Conservation (phyloP, 441 rosid species). For the Flueggea neowawraea region DNA sequence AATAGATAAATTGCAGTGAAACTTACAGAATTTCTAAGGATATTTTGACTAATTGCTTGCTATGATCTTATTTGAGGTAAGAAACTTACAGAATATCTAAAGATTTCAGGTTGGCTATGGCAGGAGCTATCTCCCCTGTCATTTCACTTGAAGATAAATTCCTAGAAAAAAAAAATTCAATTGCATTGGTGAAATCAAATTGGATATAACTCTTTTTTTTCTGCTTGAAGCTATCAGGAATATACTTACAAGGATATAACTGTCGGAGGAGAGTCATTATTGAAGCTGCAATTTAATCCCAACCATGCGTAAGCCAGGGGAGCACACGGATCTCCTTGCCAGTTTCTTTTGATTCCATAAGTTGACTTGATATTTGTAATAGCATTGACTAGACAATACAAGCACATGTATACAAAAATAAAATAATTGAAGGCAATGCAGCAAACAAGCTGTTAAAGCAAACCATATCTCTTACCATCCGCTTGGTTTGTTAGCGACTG, state of each 20-base stretch:
- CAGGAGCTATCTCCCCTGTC: conserved; percentile 15
- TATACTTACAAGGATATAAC: conserved; percentile 36
- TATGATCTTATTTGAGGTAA: neutral
- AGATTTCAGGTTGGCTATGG: conserved; percentile 16
- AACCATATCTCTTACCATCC: no score
- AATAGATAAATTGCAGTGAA: no score
- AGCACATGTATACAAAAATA: neutral
- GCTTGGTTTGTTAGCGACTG: no score
- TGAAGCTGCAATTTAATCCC: conserved; percentile 35
- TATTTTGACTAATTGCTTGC: no score
- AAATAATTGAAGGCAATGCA: no score
- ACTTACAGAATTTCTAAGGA: no score
- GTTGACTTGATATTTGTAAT: conserved; percentile 24
- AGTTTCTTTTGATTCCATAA: conserved; percentile 25
- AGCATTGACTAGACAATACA: conserved; percentile 24
- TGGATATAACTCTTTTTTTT: neutral
- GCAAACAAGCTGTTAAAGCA: no score
- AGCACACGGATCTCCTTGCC: conserved; percentile 49
- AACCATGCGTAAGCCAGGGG: conserved; percentile 20
- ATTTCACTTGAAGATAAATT: conserved; percentile 33
- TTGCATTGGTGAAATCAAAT: neutral
- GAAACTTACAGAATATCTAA: conserved; percentile 29
- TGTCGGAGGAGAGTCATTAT: conserved; percentile 15
- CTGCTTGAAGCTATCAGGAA: neutral
- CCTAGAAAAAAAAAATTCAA: conserved; percentile 9